Base-by-base conservation (phyloP, 2,329 filamentous ascomycete genomes). In the Nannizzia gypsea region DNA sequence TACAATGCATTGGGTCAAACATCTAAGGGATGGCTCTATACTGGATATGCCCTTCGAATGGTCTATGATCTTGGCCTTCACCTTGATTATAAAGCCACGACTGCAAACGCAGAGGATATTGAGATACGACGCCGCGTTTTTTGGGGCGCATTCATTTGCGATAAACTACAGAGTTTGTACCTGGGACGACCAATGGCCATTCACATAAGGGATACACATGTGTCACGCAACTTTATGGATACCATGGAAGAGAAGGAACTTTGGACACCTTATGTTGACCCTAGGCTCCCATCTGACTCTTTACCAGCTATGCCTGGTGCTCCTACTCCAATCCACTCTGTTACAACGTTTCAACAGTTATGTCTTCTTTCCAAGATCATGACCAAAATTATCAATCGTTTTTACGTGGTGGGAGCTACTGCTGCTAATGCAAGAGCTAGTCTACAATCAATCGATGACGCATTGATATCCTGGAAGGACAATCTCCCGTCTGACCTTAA, bases 131-230 rank as follows among this genome's bases (percentile, higher is more conserved):
- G 65, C 40, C 66, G 71, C 6, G 67, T 74, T 0, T 72, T 73
- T 50, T 72, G 69, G 71, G 69, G 70, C 2, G 68, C 69, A 1
- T 73, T 68, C 62, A 67, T 72, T 0, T 66, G 66, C 3, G 81
- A 81, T 62, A 83, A 82, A 63, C 75, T 82, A 6, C 80, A 83
- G 61, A 78, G 74, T 13, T 66, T 83, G 0, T 83, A 82, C 56
- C 79, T 80, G 63, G 81, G 80, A 0, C 76, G 80, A 0, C 81
- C 79, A 0, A 75, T 74, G 0, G 77, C 65, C 6, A 68, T 72
- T 28, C 62, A 65, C 28, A 60, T 70, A 2, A 61, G 64, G 8
- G 68, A 70, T 54, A 64, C 64, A 11, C 65, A 67, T 55, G 67
- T 71, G 5, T 69, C 67, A 13, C 67, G 63, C 38, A 66, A 67